A percentile compares a stretch with the other conserved stretches of the same genome.
Evolutionary conservation across 805 yeast genomes (phyloP).

Genomic region (Starmerella vitae): DNA sequence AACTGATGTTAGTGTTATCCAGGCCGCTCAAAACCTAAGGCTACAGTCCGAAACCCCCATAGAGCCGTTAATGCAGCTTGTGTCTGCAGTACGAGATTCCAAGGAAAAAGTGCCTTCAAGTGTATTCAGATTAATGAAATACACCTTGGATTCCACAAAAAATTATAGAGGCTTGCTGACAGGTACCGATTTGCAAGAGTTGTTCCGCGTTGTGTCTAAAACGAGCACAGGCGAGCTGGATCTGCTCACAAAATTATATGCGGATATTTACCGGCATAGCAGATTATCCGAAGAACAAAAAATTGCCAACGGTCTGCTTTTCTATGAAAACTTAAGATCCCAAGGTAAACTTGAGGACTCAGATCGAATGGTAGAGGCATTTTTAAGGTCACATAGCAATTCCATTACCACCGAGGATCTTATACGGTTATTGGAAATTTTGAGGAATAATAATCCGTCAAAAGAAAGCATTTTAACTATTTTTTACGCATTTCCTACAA

Average conservation of each 20-base stretch:
- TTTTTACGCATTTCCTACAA: neutral
- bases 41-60: neutral
- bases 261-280: slow-evolving; percentile 17
- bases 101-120: slow-evolving; percentile 10
- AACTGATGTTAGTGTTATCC: slow-evolving; percentile 7
- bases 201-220: slow-evolving; percentile 12
- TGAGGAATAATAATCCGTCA: slow-evolving; percentile 1
- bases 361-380: slow-evolving; percentile 14
- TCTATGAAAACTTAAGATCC: slow-evolving; percentile 16
- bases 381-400: slow-evolving; percentile 9
- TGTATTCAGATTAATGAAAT: slow-evolving; percentile 14
- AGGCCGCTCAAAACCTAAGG: slow-evolving; percentile 15
- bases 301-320: slow-evolving; percentile 20
- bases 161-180: slow-evolving; percentile 6
- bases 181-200: slow-evolving; percentile 7
- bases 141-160: slow-evolving; percentile 7
- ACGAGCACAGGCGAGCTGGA: slow-evolving; percentile 2
- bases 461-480: slow-evolving; percentile 2
- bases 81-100: slow-evolving; percentile 2
- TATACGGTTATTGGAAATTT: slow-evolving; percentile 4
- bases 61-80: slow-evolving; percentile 9
- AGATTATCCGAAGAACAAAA: slow-evolving; percentile 4
- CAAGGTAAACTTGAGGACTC: slow-evolving; percentile 18
- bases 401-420: slow-evolving; percentile 9
- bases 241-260: slow-evolving; percentile 19